These are phyloP conservation scores for Ogataea ramenticola DNA, from an alignment of 805 yeast genomes.

Conservation along the genomic window DNA sequence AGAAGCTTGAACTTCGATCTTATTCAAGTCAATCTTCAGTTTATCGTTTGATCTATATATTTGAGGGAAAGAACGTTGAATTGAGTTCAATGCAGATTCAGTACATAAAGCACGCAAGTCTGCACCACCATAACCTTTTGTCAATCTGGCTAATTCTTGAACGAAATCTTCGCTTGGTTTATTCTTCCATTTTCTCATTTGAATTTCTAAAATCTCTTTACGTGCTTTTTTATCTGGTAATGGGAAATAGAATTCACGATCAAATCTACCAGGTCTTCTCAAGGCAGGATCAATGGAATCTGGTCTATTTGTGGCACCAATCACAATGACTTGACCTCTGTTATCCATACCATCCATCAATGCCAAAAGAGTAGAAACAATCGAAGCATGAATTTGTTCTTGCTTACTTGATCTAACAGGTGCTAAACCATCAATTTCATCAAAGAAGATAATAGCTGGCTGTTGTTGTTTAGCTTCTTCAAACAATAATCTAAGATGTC, in stretches of 20 bases:
- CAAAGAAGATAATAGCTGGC: conserved; percentile 93
- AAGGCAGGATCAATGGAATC: conserved; percentile 98
- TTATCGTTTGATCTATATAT: conserved; percentile 74
- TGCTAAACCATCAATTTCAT: conserved; percentile 96
- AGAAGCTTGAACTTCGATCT: conserved; percentile 65
- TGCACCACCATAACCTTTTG: conserved; percentile 98
- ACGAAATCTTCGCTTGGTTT: conserved; percentile 53
- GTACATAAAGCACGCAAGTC: conserved; percentile 92
- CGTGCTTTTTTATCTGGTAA: conserved; percentile 80
- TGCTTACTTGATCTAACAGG: conserved; percentile 97
- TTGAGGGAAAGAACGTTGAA: conserved; percentile 90
- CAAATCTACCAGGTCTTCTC: conserved; percentile 95
- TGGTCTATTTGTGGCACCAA: conserved; percentile 97
- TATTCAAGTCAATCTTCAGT: conserved; percentile 60
- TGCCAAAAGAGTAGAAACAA: conserved; percentile 90
- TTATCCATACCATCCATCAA: conserved; percentile 99
- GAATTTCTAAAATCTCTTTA: conserved; percentile 70
- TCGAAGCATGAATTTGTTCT: conserved; percentile 97
- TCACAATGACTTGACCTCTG: conserved; percentile 95
- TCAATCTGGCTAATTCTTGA: conserved; percentile 61
- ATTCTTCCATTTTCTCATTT: conserved; percentile 86
- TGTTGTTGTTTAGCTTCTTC: conserved; percentile 96
- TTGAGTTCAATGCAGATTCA: conserved; percentile 88
- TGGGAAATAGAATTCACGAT: conserved; percentile 94
- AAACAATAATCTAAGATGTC: conserved; percentile 82